Percentiles rank a stretch among this genome's conserved stretches.
Conservation (phyloP, 345 rosid species). For the Moricandia moricandioides region DNA sequence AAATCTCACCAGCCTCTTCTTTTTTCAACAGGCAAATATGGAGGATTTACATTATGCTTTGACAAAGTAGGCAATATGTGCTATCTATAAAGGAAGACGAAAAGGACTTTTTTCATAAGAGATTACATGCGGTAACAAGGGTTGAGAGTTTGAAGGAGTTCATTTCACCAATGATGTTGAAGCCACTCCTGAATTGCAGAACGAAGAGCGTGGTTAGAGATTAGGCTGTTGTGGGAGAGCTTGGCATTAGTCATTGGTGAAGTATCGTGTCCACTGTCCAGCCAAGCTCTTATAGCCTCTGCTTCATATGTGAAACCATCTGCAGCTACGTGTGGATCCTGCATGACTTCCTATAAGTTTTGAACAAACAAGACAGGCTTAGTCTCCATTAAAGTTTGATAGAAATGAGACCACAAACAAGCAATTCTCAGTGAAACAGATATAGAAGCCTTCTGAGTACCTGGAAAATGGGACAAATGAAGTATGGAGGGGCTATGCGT, state of each 20-base stretch:
- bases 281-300: slow-evolving; percentile 74
- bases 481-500: slow-evolving; percentile 63
- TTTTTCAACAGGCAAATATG: slow-evolving; percentile 15
- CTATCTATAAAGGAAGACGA: neutral
- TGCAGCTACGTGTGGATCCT: slow-evolving; percentile 77
- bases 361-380: neutral
- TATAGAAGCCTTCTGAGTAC: slow-evolving; percentile 20
- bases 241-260: slow-evolving; percentile 74
- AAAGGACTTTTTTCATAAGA: slow-evolving; percentile 8
- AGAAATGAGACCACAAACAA: no score
- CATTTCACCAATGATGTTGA: slow-evolving; percentile 41
- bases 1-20: slow-evolving; percentile 32
- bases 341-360: slow-evolving; percentile 71
- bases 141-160: neutral
- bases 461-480: slow-evolving; percentile 85
- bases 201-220: slow-evolving; percentile 56
- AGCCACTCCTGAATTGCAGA: slow-evolving; percentile 66
- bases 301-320: slow-evolving; percentile 86
- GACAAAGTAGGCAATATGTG: slow-evolving; percentile 15
- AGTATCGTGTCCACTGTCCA: slow-evolving; percentile 56
- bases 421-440: no score
- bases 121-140: slow-evolving; percentile 3
- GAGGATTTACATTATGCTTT: slow-evolving; percentile 27
- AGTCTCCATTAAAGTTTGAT: neutral
- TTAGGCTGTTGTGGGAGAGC: slow-evolving; percentile 45